Base-by-base conservation (phyloP, 1,284 basidiomycete species). In the Pisolithus thermaeus region DNA sequence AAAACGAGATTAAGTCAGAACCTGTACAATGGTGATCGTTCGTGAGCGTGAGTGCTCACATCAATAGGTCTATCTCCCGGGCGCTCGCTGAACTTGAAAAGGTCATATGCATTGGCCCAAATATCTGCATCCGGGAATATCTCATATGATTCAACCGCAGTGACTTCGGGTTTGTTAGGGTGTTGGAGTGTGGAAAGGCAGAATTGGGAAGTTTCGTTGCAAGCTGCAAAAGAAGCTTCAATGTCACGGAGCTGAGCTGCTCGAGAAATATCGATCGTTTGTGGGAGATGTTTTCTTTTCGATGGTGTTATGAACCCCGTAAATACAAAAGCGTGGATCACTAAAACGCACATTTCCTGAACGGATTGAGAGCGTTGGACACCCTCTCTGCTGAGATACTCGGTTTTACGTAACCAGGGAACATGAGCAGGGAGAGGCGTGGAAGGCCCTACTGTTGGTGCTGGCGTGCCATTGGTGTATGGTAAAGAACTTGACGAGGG, bases 81-180 rank as follows among this genome's bases (percentile, higher is more conserved):
- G 20, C 92, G 75, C 64, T 97, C 93, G 11, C 86, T 85, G 64
- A 94, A 97, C 56, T 86, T 77, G 74, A 96, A 88, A 53, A 96
- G 67, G 61, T 93, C 90, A 65, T 94, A 95, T 54, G 87, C 83
- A 65, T 93, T 95, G 44, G 88, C 80, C 90, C 92, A 97, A 25
- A 92, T 84, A 50, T 90, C 85, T 3, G 80, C 78, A 62, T 97
- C 92, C 0, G 94, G 94, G 25, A 95, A 76, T 51, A 97, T 73
- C 60, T 94, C 88, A 68, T 85, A 96, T 4, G 84, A 86, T 59
- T 92, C 89, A 36, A 92, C 79, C 1, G 92, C 92, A 0, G 77
- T 81, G 18, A 95, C 74, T 46, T 79, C 73, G 18, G 81, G 81
- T 64, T 93, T 93, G 56, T 83, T 91, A 1, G 91, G 91, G 62